Percentiles rank a stretch among this genome's conserved stretches.
Evolutionary conservation across 2,329 filamentous ascomycete genomes (phyloP).

Genomic region (Falciphora oryzae): DNA sequence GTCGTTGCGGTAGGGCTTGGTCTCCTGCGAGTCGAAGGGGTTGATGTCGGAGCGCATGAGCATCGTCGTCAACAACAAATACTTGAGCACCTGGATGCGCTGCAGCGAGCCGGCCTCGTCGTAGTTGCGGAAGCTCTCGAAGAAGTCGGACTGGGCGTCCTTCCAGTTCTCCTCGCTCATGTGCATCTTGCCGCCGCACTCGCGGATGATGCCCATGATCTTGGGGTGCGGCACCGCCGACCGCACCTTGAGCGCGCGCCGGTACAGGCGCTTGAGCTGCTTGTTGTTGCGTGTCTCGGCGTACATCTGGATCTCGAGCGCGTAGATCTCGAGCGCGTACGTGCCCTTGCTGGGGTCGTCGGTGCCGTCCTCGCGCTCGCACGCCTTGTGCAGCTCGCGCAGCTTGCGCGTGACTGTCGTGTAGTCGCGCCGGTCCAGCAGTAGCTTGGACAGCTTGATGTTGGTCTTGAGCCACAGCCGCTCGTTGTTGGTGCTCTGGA

Average conservation of each 20-base stretch:
- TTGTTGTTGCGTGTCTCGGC: slow-evolving; percentile 97
- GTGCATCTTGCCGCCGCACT: slow-evolving; percentile 99
- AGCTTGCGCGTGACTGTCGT: slow-evolving; percentile 73
- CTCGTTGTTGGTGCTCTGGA: slow-evolving; percentile 97
- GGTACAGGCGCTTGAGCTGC: slow-evolving; percentile 86
- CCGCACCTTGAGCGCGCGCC: slow-evolving; percentile 82
- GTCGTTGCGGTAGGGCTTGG: slow-evolving; percentile 95
- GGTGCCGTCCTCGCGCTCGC: slow-evolving; percentile 77
- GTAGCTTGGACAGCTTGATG: slow-evolving; percentile 88
- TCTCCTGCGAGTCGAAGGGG: slow-evolving; percentile 97
- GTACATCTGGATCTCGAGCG: slow-evolving; percentile 98
- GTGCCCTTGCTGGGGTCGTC: slow-evolving; percentile 95
- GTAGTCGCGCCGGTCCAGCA: slow-evolving; percentile 89
- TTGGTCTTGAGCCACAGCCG: slow-evolving; percentile 97
- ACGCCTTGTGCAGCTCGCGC: slow-evolving; percentile 80
- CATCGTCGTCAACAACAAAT: slow-evolving; percentile 94
- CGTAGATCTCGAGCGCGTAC: slow-evolving; percentile 92
- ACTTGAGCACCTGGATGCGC: slow-evolving; percentile 95
- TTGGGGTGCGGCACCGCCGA: slow-evolving; percentile 98
- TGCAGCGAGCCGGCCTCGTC: slow-evolving; percentile 96
- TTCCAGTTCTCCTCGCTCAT: slow-evolving; percentile 99
- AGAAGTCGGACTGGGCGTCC: slow-evolving; percentile 94
- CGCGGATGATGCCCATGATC: slow-evolving; percentile 98
- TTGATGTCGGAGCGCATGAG: slow-evolving; percentile 98
- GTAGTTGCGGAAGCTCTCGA: slow-evolving; percentile 98